These are phyloP conservation scores for Hypocrella siamensis DNA, from an alignment of 2,329 filamentous ascomycete genomes.

Conservation along the genomic window DNA sequence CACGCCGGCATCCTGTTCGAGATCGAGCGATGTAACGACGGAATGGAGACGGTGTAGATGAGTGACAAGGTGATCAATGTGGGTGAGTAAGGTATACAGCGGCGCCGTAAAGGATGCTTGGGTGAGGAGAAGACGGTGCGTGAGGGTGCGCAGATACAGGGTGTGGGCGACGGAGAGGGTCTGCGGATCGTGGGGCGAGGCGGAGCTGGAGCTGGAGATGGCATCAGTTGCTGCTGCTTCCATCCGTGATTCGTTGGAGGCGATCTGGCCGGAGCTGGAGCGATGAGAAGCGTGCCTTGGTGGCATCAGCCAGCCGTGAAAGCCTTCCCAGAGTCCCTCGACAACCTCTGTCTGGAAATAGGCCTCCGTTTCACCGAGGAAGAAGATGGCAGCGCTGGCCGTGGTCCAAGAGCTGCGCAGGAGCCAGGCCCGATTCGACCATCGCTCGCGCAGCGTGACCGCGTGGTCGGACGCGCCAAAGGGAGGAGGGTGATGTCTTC, in stretches of 20 bases:
- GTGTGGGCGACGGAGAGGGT: conserved; percentile 67
- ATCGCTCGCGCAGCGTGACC: conserved; percentile 44
- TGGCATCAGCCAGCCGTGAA: conserved; percentile 56
- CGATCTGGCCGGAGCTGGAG: not conserved
- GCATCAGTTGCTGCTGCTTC: too few species aligned
- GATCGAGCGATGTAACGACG: conserved; percentile 63
- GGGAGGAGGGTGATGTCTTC: conserved; percentile 62
- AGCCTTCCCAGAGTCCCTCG: conserved; percentile 63
- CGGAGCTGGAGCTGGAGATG: not conserved
- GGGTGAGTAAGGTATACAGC: conserved; percentile 50
- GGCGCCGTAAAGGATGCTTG: conserved; percentile 45
- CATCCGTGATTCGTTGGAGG: too few species aligned
- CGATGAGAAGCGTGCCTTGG: conserved; percentile 9
- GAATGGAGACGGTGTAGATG: conserved; percentile 60
- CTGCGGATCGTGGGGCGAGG: conserved; percentile 58
- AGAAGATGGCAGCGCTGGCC: conserved; percentile 72
- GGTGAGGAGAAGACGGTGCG: conserved; percentile 50
- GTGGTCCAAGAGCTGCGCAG: conserved; percentile 86
- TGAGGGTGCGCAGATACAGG: conserved; percentile 55
- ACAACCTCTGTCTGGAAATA: conserved; percentile 89
- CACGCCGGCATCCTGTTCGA: conserved; percentile 70
- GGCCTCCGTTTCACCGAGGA: conserved; percentile 71
- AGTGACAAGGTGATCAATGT: conserved; percentile 70
- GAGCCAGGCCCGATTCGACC: conserved; percentile 43
- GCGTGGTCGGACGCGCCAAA: conserved; percentile 44